Base-by-base conservation (phyloP, 1,139 yeast genomes). In the Hemisphaericaspora subhashii region DNA sequence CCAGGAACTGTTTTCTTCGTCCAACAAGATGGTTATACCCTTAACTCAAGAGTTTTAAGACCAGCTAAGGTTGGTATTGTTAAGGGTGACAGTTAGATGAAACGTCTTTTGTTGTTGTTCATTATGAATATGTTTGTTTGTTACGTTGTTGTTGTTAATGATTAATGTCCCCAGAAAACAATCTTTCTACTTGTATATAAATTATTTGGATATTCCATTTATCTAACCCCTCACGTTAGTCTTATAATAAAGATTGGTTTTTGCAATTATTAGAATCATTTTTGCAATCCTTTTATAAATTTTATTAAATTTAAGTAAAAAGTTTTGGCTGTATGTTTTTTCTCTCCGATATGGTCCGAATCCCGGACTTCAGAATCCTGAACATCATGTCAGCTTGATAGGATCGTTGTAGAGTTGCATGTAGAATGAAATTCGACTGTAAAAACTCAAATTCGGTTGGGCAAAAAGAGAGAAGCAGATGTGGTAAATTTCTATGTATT, bases 21-120 rank as follows among this genome's bases (percentile, higher is more conserved):
- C 40, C 96, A 90, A 68, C 96, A 86, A 66, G 77, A 84, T 18
- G 98, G 98, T 35, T 90, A 83, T 70, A 79, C 85, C 43, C 76
- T 88, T 57, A 89, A 89, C 65, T 81, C 85, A 51, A 79, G 97
- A 61, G 96, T 89, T 33, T 77, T 90, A 59, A 82, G 98, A 67
- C 96, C 98, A 30, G 96, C 98, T 46, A 90, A 90, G 74, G 98
- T 90, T 52, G 97, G 98, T 53, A 80, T 90, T 57, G 97, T 89
- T 51, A 86, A 85, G 69, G 81, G 57, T 30, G 58, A 51, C 20
- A 45, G 52, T 22, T 46, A 48, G 22, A 15, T 8, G 24, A 17
- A 5, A n/a, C 5, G 11, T 23, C 5, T 9, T 23, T 23, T 7
- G 15, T 25, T 10, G 16, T 25, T 25, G 15, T 13, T 8, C 18